Base-by-base conservation (phyloP, 192 early-diverging fungal genomes). In the Phycomyces nitens region DNA sequence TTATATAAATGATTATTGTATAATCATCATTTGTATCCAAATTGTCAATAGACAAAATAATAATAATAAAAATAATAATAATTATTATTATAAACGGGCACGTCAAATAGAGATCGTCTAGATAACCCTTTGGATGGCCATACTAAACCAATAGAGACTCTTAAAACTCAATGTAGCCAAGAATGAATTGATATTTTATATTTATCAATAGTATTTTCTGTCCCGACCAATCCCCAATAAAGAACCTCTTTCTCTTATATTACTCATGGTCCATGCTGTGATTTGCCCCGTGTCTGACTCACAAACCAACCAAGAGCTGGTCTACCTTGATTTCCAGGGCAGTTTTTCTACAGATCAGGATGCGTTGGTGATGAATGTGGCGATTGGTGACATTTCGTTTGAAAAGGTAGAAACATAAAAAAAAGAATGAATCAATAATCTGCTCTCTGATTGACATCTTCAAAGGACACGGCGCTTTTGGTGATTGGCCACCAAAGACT, bases 401-500 rank as follows among this genome's bases (percentile, higher is more conserved):
- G 44, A 62, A 42, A 43, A 64, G 58, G 70, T 72, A 64, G 34
- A 21, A 16, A n/a, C n/a, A n/a, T n/a, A n/a, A n/a, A n/a, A n/a
- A n/a, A n/a, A n/a, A n/a, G n/a, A n/a, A n/a, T n/a, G n/a, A 20
- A 41, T 7, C 12, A 18, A 7, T 27, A 6, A 53, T 12, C 26
- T 4, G 18, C 14, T 20, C 15, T 18, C n/a, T n/a, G n/a, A n/a
- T n/a, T n/a, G n/a, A n/a, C n/a, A n/a, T n/a, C n/a, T 18, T 52
- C 7, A 57, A 50, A 72, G 61, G 71, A 68, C 52, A 58, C 49
- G 16, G 65, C 71, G 11, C 14, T 52, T 42, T n/a, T 73, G n/a
- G 16, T 39, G 16, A 64, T 71, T 23, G 74, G 74, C 16, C 74
- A 71, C 56, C 69, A 76, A 53, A 59, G 64, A 23, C 16, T 76